Percentiles rank a stretch among this genome's conserved stretches.
These are phyloP conservation scores for Leccinum fallax DNA, from an alignment of 1,284 basidiomycete genomes.

Conservation along the genomic window DNA sequence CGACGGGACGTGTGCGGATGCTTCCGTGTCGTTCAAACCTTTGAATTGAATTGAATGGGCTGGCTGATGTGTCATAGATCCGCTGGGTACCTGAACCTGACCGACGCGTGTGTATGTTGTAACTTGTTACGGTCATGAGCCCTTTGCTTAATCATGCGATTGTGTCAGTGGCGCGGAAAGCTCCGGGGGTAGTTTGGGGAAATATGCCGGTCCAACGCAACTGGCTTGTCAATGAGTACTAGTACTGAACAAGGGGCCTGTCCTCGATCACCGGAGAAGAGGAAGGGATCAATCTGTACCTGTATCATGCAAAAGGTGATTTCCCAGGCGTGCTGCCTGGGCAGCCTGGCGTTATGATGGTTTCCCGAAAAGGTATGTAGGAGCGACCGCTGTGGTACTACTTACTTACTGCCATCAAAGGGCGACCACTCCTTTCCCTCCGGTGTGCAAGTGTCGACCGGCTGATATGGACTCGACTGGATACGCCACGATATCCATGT, in stretches of 20 bases:
- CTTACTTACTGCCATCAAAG: neutral
- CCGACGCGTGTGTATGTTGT: neutral
- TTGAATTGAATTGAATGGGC: neutral
- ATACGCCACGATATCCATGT: neutral
- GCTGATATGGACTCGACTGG: neutral
- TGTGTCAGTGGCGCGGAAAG: neutral
- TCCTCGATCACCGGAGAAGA: conserved; percentile 1
- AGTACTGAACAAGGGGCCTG: neutral
- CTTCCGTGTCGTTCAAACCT: neutral
- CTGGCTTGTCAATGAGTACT: neutral
- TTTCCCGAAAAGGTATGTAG: neutral
- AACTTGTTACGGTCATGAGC: neutral
- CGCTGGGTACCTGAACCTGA: neutral
- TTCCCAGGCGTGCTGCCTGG: neutral
- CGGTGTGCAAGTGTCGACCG: neutral
- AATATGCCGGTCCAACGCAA: neutral
- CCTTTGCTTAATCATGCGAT: neutral
- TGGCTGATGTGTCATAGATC: neutral
- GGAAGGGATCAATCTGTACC: neutral
- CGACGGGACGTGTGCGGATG: neutral
- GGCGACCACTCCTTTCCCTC: neutral
- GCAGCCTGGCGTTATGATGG: neutral
- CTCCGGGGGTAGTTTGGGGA: neutral
- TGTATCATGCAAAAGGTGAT: neutral
- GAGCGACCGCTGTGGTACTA: neutral